These are phyloP conservation scores for Kwoniella botswanensis DNA, from an alignment of 768 basidiomycete species.

Conservation along the genomic window DNA sequence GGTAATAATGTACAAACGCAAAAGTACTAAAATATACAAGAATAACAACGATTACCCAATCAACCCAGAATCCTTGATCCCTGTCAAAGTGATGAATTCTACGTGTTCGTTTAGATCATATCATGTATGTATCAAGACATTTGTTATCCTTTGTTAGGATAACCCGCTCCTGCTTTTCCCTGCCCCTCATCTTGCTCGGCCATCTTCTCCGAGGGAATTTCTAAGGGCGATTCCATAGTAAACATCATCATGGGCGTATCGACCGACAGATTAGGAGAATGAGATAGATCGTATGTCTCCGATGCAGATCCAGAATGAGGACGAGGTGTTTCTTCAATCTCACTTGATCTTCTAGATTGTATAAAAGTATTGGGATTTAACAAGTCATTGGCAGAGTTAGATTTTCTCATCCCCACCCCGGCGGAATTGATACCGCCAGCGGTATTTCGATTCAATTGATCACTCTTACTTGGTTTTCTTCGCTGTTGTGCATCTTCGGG, in stretches of 20 bases:
- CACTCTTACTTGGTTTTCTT: constrained; percentile 1
- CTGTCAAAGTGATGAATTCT: too few relatives aligned
- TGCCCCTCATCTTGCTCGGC: neutral
- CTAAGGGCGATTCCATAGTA: constrained; percentile 20
- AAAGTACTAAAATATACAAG: neutral
- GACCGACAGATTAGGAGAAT: neutral
- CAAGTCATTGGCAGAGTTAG: neutral
- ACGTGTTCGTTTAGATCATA: neutral
- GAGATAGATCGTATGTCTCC: neutral
- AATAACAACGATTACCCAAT: neutral
- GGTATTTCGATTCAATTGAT: neutral
- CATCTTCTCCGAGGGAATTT: neutral
- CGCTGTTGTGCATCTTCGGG: neutral
- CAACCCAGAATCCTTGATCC: neutral
- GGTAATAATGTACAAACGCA: neutral
- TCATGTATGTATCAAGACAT: neutral
- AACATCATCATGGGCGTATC: constrained; percentile 24
- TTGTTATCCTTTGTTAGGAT: neutral
- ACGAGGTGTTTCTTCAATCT: constrained; percentile 2
- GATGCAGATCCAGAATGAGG: neutral
- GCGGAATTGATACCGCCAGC: neutral
- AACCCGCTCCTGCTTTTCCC: neutral
- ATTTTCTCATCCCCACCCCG: constrained; percentile 1
- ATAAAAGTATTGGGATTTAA: neutral
- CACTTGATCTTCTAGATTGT: constrained; percentile 4